Conservation (phyloP, 2,329 filamentous ascomycete genomes). For the Zalaria sp. region DNA sequence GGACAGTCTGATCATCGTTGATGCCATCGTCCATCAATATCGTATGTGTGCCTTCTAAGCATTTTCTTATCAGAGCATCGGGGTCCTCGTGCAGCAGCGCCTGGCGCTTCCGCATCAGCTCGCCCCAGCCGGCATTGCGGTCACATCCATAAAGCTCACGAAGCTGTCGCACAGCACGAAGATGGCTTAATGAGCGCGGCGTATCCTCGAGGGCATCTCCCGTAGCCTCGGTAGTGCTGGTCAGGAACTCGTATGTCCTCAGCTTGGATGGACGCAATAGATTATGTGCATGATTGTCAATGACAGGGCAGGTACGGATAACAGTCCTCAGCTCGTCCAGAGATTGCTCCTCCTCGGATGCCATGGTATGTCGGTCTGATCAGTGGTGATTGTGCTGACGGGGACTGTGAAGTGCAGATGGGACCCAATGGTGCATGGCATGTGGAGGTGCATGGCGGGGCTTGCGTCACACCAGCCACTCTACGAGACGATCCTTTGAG, state of each 20-base stretch:
- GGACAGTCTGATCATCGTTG: slow-evolving; percentile 37
- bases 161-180: slow-evolving; percentile 57
- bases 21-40: slow-evolving; percentile 70
- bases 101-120: slow-evolving; percentile 35
- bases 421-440: no score
- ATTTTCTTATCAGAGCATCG: slow-evolving; percentile 45
- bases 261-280: slow-evolving; percentile 41
- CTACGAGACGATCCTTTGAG: no score
- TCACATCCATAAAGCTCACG: slow-evolving; percentile 47
- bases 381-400: not conserved
- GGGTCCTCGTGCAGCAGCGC: slow-evolving; percentile 31
- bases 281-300: slow-evolving; percentile 62
- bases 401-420: no score
- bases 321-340: slow-evolving; percentile 13
- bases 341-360: slow-evolving; percentile 1
- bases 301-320: slow-evolving; percentile 36
- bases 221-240: slow-evolving; percentile 59
- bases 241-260: slow-evolving; percentile 39
- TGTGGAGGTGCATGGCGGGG: no score
- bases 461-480: no score
- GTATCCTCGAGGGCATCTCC: slow-evolving; percentile 52
- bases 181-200: slow-evolving; percentile 49
- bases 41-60: slow-evolving; percentile 57
- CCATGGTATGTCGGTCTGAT: not conserved
- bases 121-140: slow-evolving; percentile 43